Percentiles rank a stretch among this genome's conserved stretches.
phyloP scores from a whole-genome alignment of 345 rosid species.

The Sisymbrium irio region DNA sequence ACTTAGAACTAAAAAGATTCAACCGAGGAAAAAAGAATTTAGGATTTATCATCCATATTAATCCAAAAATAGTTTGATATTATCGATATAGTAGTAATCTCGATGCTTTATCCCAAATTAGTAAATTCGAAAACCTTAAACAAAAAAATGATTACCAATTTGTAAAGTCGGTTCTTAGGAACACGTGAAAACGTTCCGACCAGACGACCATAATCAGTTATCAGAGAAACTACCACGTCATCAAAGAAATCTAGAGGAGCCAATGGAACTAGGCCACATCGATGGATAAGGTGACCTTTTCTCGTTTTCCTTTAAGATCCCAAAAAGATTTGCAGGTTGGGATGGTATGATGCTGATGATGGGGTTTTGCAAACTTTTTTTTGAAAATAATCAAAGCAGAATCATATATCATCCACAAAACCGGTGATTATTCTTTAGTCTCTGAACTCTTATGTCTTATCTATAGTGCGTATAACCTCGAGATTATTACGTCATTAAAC shows the following conservation, averaged over 20 bases:
- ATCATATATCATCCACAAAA: background rate
- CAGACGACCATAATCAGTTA: slow-evolving; percentile 34
- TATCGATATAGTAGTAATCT: background rate
- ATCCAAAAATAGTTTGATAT: background rate
- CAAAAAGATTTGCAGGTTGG: slow-evolving; percentile 28
- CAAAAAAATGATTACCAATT: background rate
- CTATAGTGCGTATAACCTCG: too few species aligned
- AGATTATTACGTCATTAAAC: too few species aligned
- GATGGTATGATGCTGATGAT: background rate
- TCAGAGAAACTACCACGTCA: slow-evolving; percentile 40
- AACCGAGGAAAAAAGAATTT: background rate
- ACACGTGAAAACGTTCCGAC: slow-evolving; percentile 53
- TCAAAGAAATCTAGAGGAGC: slow-evolving; percentile 41
- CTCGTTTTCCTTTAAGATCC: slow-evolving; percentile 25
- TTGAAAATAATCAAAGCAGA: background rate
- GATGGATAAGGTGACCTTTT: slow-evolving; percentile 29
- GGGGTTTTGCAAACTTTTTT: background rate
- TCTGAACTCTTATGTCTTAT: too few species aligned
- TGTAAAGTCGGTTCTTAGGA: slow-evolving; percentile 22
- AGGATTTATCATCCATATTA: background rate
- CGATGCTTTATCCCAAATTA: slow-evolving; percentile 4
- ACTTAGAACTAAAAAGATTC: background rate
- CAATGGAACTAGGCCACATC: slow-evolving; percentile 33
- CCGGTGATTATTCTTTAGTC: background rate
- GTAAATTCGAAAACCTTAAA: background rate